phyloP scores from a whole-genome alignment of 129 eudicot species.

The Artemisia tridentata region DNA sequence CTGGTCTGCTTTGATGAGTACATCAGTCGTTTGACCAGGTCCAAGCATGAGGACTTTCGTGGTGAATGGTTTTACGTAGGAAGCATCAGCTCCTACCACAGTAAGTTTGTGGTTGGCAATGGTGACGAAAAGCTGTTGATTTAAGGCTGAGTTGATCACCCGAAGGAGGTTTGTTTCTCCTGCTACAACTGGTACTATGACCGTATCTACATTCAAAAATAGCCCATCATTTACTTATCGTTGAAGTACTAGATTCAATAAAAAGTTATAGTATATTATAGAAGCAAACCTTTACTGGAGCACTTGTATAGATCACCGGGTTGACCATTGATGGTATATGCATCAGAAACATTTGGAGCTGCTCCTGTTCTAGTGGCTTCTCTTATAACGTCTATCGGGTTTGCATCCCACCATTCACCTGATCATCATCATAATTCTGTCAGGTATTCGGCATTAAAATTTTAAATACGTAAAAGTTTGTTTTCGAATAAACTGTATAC shows the following conservation, averaged over 20 bases:
- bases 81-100: slow-evolving; percentile 88
- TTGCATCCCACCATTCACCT: slow-evolving; percentile 99
- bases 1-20: slow-evolving; percentile 77
- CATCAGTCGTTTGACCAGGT: slow-evolving; percentile 96
- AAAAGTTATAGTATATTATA: not conserved
- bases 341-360: slow-evolving; percentile 89
- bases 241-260: no score
- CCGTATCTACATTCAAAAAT: slow-evolving; percentile 51
- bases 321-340: slow-evolving; percentile 94
- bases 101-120: slow-evolving; percentile 81
- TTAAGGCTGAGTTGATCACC: slow-evolving; percentile 71
- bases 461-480: not conserved
- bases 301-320: slow-evolving; percentile 94
- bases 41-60: slow-evolving; percentile 86
- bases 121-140: slow-evolving; percentile 79
- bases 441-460: not conserved
- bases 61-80: slow-evolving; percentile 86
- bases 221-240: not conserved
- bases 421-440: slow-evolving; percentile 25
- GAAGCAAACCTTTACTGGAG: slow-evolving; percentile 71
- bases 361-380: slow-evolving; percentile 92
- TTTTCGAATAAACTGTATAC: slow-evolving; percentile 30
- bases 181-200: slow-evolving; percentile 49
- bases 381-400: slow-evolving; percentile 73
- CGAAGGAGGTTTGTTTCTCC: slow-evolving; percentile 81